These are phyloP conservation scores for Microsporum audouinii DNA, from an alignment of 2,329 filamentous ascomycete species.

Conservation along the genomic window DNA sequence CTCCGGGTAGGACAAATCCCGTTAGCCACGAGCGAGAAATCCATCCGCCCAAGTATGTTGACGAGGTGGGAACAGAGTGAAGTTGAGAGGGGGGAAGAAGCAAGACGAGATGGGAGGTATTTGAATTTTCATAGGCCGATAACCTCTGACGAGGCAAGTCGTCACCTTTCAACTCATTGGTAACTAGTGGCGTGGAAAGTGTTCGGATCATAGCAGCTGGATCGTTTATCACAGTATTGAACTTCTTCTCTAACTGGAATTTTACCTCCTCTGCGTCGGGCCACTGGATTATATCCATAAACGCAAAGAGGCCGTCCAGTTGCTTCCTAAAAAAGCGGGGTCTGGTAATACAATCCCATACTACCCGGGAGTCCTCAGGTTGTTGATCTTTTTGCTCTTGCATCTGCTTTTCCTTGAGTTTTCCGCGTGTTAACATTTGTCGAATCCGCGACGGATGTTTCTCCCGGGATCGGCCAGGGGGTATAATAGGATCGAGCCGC, in stretches of 20 bases:
- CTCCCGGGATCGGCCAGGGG: background rate
- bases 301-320: slow-evolving; percentile 40
- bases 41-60: slow-evolving; percentile 40
- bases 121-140: slow-evolving; percentile 22
- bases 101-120: slow-evolving; percentile 21
- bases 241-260: slow-evolving; percentile 26
- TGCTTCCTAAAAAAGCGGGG: slow-evolving; percentile 33
- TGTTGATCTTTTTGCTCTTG: background rate
- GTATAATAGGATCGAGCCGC: background rate
- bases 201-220: slow-evolving; percentile 1
- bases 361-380: slow-evolving; percentile 14
- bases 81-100: slow-evolving; percentile 15
- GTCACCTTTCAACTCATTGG: slow-evolving; percentile 16
- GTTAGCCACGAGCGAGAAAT: slow-evolving; percentile 45
- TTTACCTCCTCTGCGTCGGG: slow-evolving; percentile 33
- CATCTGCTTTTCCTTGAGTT: background rate
- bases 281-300: slow-evolving; percentile 42
- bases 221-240: slow-evolving; percentile 19
- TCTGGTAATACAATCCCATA: slow-evolving; percentile 27
- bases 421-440: slow-evolving; percentile 2
- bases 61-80: slow-evolving; percentile 5
- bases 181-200: slow-evolving; percentile 11
- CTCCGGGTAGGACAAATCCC: slow-evolving; percentile 44
- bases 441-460: background rate
- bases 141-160: background rate